Conservation (phyloP, 2,329 filamentous ascomycete genomes). For the Aaosphaeria arxii region DNA sequence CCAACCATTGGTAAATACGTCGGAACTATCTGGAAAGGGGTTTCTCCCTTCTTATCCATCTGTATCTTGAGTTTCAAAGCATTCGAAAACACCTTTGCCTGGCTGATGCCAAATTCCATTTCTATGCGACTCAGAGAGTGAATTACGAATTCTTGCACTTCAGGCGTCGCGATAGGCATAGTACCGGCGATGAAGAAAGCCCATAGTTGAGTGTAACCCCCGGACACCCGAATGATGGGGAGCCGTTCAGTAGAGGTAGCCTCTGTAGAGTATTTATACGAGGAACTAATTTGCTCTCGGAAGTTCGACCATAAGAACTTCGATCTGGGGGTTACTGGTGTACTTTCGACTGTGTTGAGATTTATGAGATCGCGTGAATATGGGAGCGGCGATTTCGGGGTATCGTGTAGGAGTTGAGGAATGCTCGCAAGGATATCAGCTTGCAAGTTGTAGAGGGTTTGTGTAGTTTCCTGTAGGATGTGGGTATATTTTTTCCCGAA, state of each 20-base stretch:
- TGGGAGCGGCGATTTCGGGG: constrained; percentile 11
- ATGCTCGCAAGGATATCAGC: constrained; percentile 32
- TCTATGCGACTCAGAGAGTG: constrained; percentile 62
- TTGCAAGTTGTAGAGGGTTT: constrained; percentile 22
- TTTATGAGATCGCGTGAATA: neutral
- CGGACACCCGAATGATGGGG: constrained; percentile 28
- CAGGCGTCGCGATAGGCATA: constrained; percentile 20
- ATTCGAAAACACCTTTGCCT: constrained; percentile 25
- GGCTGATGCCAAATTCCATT: constrained; percentile 37
- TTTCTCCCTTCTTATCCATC: constrained; percentile 6
- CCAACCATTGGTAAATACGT: constrained; percentile 1
- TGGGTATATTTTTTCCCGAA: constrained; percentile 13
- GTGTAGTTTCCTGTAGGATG: constrained; percentile 19
- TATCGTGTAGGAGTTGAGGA: constrained; percentile 33
- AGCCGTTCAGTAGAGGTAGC: constrained; percentile 11
- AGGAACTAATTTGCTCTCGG: neutral
- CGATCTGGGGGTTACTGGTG: neutral
- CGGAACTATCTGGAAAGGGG: neutral
- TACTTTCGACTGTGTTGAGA: neutral
- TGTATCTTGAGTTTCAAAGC: constrained; percentile 18
- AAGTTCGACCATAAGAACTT: constrained; percentile 24
- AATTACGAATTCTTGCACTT: constrained; percentile 22
- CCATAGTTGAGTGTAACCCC: constrained; percentile 30
- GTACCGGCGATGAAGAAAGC: constrained; percentile 29
- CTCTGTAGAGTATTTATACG: neutral